Conservation (phyloP, 2,329 filamentous ascomycete species). For the Fusarium dimerum region DNA sequence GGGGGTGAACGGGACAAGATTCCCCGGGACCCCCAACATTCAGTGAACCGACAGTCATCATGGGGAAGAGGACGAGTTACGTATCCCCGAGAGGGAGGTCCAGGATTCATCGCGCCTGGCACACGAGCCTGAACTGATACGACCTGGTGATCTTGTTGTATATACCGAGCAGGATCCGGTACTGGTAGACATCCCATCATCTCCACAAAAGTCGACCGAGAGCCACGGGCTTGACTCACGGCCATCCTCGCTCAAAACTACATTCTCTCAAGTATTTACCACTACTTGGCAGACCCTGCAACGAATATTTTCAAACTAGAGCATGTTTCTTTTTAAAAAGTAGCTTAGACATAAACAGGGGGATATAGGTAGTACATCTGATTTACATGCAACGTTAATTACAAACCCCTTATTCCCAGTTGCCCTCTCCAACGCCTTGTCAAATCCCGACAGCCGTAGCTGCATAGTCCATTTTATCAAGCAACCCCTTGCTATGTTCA, state of each 20-base stretch:
- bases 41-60: conserved; percentile 13
- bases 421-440: conserved; percentile 13
- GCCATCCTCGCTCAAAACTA: not conserved
- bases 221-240: not conserved
- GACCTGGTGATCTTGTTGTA: not conserved
- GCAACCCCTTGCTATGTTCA: not conserved
- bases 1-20: conserved; percentile 39
- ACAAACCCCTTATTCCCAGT: conserved; percentile 15
- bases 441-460: not conserved
- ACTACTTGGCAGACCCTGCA: conserved; percentile 17
- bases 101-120: conserved; percentile 1
- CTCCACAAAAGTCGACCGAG: conserved; percentile 1
- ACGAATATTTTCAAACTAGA: conserved; percentile 12
- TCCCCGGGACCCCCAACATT: conserved; percentile 8
- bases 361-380: conserved; percentile 22
- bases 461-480: not conserved
- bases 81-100: too few species aligned
- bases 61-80: not conserved
- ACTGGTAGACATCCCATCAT: conserved; percentile 1
- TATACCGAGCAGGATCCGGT: conserved; percentile 1
- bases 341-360: conserved; percentile 30
- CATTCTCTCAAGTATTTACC: conserved; percentile 13
- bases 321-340: conserved; percentile 22
- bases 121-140: conserved; percentile 1
- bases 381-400: conserved; percentile 18